A percentile compares a stretch with the other conserved stretches of the same genome.
Conservation (phyloP, 2,329 filamentous ascomycete species). For the Juglanconis sp. region DNA sequence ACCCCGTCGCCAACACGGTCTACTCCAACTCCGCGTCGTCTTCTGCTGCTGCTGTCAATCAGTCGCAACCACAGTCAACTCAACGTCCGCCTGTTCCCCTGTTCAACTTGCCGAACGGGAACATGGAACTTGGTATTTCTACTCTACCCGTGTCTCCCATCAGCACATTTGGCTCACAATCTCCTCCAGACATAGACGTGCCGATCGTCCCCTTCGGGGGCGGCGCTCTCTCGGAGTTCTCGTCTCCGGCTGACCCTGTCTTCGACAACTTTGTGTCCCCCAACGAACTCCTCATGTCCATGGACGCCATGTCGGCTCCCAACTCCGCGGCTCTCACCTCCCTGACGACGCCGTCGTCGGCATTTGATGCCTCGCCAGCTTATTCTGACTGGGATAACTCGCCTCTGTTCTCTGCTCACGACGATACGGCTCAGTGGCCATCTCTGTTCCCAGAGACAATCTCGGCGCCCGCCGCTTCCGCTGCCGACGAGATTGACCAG, state of each 20-base stretch:
- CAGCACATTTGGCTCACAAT: conserved; percentile 31
- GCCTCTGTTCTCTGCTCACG: conserved; percentile 65
- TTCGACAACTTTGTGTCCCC: conserved; percentile 74
- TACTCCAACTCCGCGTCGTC: conserved; percentile 66
- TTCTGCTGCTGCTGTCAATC: conserved; percentile 56
- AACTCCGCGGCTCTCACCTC: conserved; percentile 80
- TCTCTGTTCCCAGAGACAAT: conserved; percentile 62
- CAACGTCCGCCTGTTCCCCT: conserved; percentile 67
- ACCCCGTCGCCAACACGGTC: conserved; percentile 33
- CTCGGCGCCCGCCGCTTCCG: conserved; percentile 17
- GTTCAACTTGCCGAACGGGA: conserved; percentile 60
- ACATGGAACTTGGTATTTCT: conserved; percentile 56
- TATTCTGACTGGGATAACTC: conserved; percentile 45
- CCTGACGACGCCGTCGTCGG: conserved; percentile 71
- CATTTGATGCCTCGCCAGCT: not conserved
- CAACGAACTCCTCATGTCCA: conserved; percentile 69
- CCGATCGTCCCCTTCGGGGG: conserved; percentile 30
- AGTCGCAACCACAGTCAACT: conserved; percentile 38
- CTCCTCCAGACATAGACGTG: conserved; percentile 52
- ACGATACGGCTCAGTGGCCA: conserved; percentile 63
- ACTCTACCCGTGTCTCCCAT: not conserved
- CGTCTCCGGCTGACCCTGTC: conserved; percentile 49
- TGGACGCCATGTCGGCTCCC: conserved; percentile 68
- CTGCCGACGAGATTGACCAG: conserved; percentile 29
- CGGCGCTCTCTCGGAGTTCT: conserved; percentile 46